Evolutionary conservation across 768 basidiomycete species (phyloP).

Genomic region (Suillus fuscotomentosus): DNA sequence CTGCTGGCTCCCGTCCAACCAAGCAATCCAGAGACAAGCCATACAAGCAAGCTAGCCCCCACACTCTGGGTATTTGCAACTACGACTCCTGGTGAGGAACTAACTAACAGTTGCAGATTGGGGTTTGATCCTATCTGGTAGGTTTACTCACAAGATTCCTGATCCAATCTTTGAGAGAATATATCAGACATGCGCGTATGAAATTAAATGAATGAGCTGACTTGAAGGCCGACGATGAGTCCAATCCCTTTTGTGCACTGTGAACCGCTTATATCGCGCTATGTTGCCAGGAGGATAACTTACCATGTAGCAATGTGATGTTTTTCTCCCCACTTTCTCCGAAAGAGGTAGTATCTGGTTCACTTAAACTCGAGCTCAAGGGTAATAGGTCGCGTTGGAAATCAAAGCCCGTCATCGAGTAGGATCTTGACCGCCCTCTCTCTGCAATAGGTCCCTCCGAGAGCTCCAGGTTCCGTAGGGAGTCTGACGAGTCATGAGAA

Average conservation of each 20-base stretch:
- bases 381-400: conserved; percentile 79
- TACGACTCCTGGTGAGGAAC: conserved; percentile 91
- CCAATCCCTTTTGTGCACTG: conserved; percentile 61
- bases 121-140: background rate
- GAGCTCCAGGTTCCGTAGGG: conserved; percentile 77
- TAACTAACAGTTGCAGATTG: conserved; percentile 27
- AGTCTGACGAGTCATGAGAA: conserved; percentile 61
- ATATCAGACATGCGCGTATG: background rate
- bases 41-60: conserved; percentile 84
- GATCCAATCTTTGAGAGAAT: conserved; percentile 67
- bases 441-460: conserved; percentile 54
- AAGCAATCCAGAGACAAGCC: conserved; percentile 79
- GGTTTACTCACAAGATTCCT: conserved; percentile 76
- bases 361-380: conserved; percentile 72
- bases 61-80: conserved; percentile 87
- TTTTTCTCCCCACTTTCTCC: conserved; percentile 62
- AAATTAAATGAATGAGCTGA: conserved; percentile 21
- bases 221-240: conserved; percentile 80
- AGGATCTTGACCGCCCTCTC: conserved; percentile 46
- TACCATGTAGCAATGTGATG: conserved; percentile 76
- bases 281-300: conserved; percentile 16
- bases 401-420: conserved; percentile 75
- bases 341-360: conserved; percentile 48
- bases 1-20: conserved; percentile 97
- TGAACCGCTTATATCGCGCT: conserved; percentile 7